Evolutionary conservation across 306 rosid genomes (phyloP).

Genomic region (Cucurbita maxima): DNA sequence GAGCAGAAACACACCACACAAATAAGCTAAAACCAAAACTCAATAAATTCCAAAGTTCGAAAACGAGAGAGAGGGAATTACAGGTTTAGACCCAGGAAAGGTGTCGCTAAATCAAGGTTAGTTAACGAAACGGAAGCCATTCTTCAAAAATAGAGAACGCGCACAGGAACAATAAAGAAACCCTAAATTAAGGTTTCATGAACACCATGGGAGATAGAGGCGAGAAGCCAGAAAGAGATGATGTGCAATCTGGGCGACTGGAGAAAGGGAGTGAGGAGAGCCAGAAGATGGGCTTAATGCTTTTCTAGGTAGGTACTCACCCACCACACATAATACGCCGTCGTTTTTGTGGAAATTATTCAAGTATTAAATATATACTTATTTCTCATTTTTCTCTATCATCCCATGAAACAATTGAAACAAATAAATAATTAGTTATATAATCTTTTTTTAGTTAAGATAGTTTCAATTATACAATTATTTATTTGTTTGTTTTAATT

Average conservation of each 20-base stretch:
- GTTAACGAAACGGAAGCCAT: constrained; percentile 53
- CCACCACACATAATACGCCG: neutral
- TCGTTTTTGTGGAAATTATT: neutral
- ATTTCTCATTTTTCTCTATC: too few relatives aligned
- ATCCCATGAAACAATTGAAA: too few relatives aligned
- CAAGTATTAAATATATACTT: too few relatives aligned
- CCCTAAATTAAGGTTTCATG: constrained; percentile 21
- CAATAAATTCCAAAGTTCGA: neutral
- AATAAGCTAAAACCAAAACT: neutral
- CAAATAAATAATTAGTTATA: too few relatives aligned
- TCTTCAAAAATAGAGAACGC: neutral
- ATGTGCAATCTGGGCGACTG: neutral
- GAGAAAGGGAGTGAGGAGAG: neutral
- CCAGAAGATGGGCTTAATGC: neutral
- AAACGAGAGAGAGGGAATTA: constrained; percentile 10
- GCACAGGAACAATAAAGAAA: neutral
- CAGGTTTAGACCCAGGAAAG: constrained; percentile 42
- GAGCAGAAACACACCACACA: neutral
- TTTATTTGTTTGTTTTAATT: too few relatives aligned
- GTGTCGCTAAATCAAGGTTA: constrained; percentile 27
- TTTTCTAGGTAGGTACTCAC: neutral
- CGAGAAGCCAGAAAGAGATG: neutral
- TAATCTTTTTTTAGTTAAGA: too few relatives aligned
- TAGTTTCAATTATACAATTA: too few relatives aligned
- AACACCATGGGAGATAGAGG: constrained; percentile 11